Percentiles rank a stretch among this genome's conserved stretches.
phyloP scores from a whole-genome alignment of 805 yeast genomes.

The Debaryomyces maramus region DNA sequence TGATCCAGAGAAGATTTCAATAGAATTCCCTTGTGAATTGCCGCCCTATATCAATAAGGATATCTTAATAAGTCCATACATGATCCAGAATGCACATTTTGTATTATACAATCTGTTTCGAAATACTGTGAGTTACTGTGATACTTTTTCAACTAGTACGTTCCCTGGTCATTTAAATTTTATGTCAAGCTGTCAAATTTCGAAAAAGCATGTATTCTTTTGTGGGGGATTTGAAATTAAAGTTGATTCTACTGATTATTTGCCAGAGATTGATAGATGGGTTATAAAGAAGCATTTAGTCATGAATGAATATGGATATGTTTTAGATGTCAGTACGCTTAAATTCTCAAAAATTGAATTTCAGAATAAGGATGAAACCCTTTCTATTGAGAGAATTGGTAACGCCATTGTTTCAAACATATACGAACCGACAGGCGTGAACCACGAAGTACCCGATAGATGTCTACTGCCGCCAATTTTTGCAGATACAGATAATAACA shows the following conservation, averaged over 20 bases:
- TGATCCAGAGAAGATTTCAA: slow-evolving; percentile 31
- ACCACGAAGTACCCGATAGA: slow-evolving; percentile 7
- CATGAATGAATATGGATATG: slow-evolving; percentile 55
- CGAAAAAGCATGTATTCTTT: slow-evolving; percentile 56
- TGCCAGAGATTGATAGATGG: slow-evolving; percentile 32
- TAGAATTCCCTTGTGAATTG: slow-evolving; percentile 36
- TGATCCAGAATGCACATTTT: slow-evolving; percentile 38
- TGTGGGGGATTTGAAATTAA: slow-evolving; percentile 67
- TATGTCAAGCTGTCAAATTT: slow-evolving; percentile 48
- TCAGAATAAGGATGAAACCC: slow-evolving; percentile 13
- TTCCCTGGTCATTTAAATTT: slow-evolving; percentile 54
- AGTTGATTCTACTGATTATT: slow-evolving; percentile 22
- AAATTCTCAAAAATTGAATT: slow-evolving; percentile 48
- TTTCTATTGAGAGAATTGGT: slow-evolving; percentile 33
- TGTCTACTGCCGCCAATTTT: slow-evolving; percentile 22
- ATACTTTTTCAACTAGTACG: slow-evolving; percentile 15
- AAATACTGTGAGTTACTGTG: slow-evolving; percentile 30
- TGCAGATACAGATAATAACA: slow-evolving; percentile 10
- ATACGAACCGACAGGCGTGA: slow-evolving; percentile 12
- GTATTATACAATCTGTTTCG: slow-evolving; percentile 30
- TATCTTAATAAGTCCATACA: slow-evolving; percentile 40
- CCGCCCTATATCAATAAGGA: slow-evolving; percentile 41
- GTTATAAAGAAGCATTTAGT: slow-evolving; percentile 42
- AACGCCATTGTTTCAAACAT: slow-evolving; percentile 28
- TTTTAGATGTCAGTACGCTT: slow-evolving; percentile 53